A percentile compares a stretch with the other conserved stretches of the same genome.
Conservation (phyloP, 164 flowering plant species). For the Dillenia turbinata region DNA sequence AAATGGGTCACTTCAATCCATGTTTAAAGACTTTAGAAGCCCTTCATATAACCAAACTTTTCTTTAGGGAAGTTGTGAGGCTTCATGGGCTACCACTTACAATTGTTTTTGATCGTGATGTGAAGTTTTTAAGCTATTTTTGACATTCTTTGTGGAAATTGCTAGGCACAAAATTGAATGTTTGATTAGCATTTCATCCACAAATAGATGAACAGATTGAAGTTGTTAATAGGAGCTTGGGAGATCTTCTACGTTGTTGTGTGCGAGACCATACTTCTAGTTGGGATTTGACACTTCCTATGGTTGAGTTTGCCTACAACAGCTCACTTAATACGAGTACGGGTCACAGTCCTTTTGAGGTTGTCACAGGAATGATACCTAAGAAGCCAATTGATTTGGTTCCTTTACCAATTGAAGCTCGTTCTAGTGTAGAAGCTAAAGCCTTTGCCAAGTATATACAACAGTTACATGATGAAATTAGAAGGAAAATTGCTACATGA, state of each 20-base stretch:
- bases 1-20: not conserved
- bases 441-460: not conserved
- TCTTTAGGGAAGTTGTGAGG: not conserved
- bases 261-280: constrained; percentile 3
- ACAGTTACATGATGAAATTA: too few species aligned
- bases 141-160: not conserved
- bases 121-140: constrained; percentile 3
- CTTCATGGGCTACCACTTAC: too few species aligned
- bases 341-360: not conserved
- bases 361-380: not conserved
- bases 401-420: not conserved
- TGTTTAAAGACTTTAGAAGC: constrained; percentile 1
- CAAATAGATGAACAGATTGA: not conserved
- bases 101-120: not conserved
- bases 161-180: not conserved
- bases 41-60: not conserved
- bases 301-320: constrained; percentile 3
- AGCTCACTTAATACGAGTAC: too few species aligned
- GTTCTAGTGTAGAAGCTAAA: not conserved
- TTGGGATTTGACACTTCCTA: constrained; percentile 1
- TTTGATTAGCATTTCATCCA: not conserved
- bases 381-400: constrained; percentile 2
- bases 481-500: not conserved
- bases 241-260: not conserved
- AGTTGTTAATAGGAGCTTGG: not conserved